Evolutionary conservation across 2,329 filamentous ascomycete genomes (phyloP).

Genomic region (Apiospora arundinis): DNA sequence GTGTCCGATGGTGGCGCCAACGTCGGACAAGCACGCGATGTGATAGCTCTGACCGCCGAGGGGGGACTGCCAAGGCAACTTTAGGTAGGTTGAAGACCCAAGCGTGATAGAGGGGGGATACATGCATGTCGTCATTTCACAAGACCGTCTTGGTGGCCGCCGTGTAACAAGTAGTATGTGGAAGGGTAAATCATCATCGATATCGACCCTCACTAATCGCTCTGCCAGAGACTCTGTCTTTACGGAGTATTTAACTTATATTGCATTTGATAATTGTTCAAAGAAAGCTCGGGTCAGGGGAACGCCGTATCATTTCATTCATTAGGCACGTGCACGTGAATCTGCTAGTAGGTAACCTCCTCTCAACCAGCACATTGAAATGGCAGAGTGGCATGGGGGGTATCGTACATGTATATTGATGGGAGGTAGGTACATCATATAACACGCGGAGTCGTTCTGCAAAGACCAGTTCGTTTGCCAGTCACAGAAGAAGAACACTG

Average conservation of each 20-base stretch:
- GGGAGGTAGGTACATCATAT: background rate
- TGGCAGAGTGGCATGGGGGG: background rate
- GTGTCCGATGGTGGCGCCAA: constrained; percentile 8
- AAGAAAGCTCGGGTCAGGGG: background rate
- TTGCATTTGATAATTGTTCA: background rate
- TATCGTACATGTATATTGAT: background rate
- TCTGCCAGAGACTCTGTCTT: background rate
- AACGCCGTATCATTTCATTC: background rate
- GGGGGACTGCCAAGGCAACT: constrained; percentile 5
- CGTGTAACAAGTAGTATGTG: background rate
- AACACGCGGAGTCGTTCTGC: background rate
- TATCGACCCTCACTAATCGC: background rate
- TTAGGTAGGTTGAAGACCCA: background rate
- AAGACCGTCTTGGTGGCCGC: constrained; percentile 3
- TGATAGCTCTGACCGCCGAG: background rate
- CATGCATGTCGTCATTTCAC: constrained; percentile 19
- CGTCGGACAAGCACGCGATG: constrained; percentile 8
- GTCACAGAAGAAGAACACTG: background rate
- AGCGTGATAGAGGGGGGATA: constrained; percentile 5
- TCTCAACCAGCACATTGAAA: background rate
- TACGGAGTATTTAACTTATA: too few relatives aligned
- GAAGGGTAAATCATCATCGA: background rate
- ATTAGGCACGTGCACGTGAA: background rate
- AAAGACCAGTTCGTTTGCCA: background rate
- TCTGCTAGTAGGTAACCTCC: background rate